Conservation (phyloP, 495 filamentous ascomycete genomes). For the Hypoxylon cercidicola region DNA sequence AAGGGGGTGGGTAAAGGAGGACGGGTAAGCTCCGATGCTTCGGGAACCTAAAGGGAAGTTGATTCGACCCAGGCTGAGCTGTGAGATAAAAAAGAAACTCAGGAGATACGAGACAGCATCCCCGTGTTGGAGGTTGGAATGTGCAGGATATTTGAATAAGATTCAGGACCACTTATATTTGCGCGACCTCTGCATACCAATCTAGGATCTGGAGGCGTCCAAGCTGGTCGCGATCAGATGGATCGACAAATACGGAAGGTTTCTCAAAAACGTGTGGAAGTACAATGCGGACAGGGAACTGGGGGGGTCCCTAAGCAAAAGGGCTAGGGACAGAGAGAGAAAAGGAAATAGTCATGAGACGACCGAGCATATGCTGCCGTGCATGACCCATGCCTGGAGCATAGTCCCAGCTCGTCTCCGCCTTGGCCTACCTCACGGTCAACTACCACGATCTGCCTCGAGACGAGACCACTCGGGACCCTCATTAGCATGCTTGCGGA, state of each 20-base stretch:
- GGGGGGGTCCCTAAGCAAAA: conserved; percentile 28
- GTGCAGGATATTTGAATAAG: conserved; percentile 39
- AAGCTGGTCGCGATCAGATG: conserved; percentile 42
- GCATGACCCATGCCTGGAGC: conserved; percentile 36
- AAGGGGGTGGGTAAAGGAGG: conserved; percentile 10
- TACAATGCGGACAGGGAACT: conserved; percentile 40
- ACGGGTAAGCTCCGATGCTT: conserved; percentile 29
- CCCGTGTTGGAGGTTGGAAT: conserved; percentile 24
- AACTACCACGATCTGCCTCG: conserved; percentile 14
- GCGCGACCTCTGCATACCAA: conserved; percentile 32
- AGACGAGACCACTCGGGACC: conserved; percentile 9
- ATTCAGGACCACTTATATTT: conserved; percentile 31
- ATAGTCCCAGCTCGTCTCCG: conserved; percentile 19
- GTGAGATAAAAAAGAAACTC: conserved; percentile 27
- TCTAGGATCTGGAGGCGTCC: conserved; percentile 29
- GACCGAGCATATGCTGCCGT: conserved; percentile 24
- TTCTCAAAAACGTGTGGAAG: conserved; percentile 37
- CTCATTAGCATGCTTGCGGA: conserved; percentile 14
- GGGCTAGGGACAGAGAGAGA: conserved; percentile 33
- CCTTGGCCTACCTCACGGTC: conserved; percentile 39
- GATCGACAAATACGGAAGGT: conserved; percentile 48
- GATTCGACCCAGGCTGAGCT: conserved; percentile 4
- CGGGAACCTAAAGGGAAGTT: conserved; percentile 31
- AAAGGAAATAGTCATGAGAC: conserved; percentile 41
- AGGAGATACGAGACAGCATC: conserved; percentile 25